Evolutionary conservation across 371 early-diverging fungal genomes (phyloP), one percentile per base, ranked within the genome.

Genomic region (Neoconidiobolus thromboides): DNA sequence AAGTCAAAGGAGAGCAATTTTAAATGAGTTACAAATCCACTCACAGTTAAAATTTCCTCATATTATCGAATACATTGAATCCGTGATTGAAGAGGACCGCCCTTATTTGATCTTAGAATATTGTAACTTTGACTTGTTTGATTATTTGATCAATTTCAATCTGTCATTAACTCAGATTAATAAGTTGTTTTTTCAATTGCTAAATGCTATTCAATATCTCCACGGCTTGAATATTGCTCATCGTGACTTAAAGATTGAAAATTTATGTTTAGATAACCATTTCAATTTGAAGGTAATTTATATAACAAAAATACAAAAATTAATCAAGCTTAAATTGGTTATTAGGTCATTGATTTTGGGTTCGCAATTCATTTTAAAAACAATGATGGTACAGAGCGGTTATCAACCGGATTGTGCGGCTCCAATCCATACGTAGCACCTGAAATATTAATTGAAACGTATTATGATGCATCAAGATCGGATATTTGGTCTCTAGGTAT

Each of bases 171-270:
- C 87, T 7, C 80, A 79, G 71, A 76, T 73, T 40, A 81, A 82
- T 9, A 68, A 75, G 65, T 70, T 76, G 9, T 84, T 82, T 60
- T 70, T 67, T 7, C 87, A 88, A 58, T 60, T 88, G 3, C 68
- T 86, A 54, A 69, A 69, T 14, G 86, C 83, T 36, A 77, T 88
- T 0, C 64, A 66, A 4, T 80, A 79, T 54, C 50, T 88, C 56
- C 81, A 82, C 59, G 61, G 68, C 0, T 68, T 80, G 62, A 86
- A 86, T 2, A 77, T 88, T 12, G 80, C 80, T 0, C 89, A 88
- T 67, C 77, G 86, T 44, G 91, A 91, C 65, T 66, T 92, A 55
- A 92, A 92, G 63, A 76, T 89, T 26, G 92, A 90, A 61, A 92
- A 92, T 71, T 75, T 84, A 15, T 71, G 89, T 12, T 63, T 88